Conservation (phyloP, 768 basidiomycete genomes). For the Terana coerulea region DNA sequence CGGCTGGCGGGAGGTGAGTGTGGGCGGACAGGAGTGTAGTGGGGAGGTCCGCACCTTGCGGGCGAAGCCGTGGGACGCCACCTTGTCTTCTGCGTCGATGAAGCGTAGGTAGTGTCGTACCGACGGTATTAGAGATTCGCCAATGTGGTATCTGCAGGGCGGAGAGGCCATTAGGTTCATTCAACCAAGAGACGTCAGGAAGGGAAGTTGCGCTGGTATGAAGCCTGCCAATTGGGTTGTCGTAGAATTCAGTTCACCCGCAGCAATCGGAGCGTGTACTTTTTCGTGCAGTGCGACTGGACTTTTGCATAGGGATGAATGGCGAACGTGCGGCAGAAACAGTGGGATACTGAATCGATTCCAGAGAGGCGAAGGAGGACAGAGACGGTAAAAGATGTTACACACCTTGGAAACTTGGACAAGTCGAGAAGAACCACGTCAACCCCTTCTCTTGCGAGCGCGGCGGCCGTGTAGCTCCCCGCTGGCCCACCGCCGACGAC, state of each 20-base stretch:
- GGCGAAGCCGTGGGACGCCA: slow-evolving; percentile 40
- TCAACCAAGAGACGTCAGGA: not conserved
- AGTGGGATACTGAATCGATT: not conserved
- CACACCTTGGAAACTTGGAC: slow-evolving; percentile 51
- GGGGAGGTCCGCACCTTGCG: slow-evolving; percentile 35
- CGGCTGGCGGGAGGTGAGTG: slow-evolving; percentile 33
- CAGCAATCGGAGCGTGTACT: too few species aligned
- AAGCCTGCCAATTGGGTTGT: too few species aligned
- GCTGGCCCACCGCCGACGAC: slow-evolving; percentile 61
- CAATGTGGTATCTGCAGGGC: slow-evolving; percentile 40
- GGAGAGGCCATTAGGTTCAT: not conserved
- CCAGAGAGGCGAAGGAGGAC: not conserved
- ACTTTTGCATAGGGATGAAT: too few species aligned
- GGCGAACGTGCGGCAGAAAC: not conserved
- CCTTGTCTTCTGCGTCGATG: slow-evolving; percentile 45
- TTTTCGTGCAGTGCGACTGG: too few species aligned
- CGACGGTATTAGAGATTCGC: slow-evolving; percentile 48
- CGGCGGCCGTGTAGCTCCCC: slow-evolving; percentile 53
- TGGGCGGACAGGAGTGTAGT: not conserved
- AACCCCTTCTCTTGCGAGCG: slow-evolving; percentile 53
- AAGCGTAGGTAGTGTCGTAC: slow-evolving; percentile 48
- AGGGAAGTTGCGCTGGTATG: too few species aligned
- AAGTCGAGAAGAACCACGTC: slow-evolving; percentile 56
- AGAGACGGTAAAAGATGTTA: too few species aligned
- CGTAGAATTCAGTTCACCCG: too few species aligned